Base-by-base conservation (phyloP, 805 yeast species). In the Hanseniaspora hatyaiensis region DNA sequence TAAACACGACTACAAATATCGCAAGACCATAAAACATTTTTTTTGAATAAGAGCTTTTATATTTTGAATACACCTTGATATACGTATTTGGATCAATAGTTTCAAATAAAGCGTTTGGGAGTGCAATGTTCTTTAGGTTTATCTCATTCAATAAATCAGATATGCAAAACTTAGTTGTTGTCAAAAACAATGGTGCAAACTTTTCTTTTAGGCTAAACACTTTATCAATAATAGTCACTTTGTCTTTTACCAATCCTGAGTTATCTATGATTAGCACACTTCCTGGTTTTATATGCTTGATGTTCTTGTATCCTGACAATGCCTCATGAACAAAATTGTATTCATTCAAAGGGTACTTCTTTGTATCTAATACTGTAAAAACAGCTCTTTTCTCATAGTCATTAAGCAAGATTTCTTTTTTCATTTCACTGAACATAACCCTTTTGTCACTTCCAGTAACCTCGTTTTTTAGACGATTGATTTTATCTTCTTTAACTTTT, bases 291-390 rank as follows among this genome's bases (percentile, higher is more conserved):
- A 38, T 11, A n/a, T 23, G 9, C 52, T 56, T 47, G 55, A 51
- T 12, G 18, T 19, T 18, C 6, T 23, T 23, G n/a, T 28, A 36
- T 3, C 48, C 48, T 6, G 34, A 16, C 20, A 44, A 44, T 12
- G 37, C 23, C 23, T 36, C 48, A 30, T 44, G 48, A 11, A 44
- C 8, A 26, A 44, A 44, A 13, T 31, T 44, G 33, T 44, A 36
- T 23, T 30, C 37, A 31, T 19, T 16, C 8, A 44, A 20, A 8
- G 48, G 48, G 36, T 64, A 56, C 16, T 66, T 63, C 1, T 69
- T 58, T 16, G 76, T 53, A 55, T 82, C 85, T 11, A 79, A 52
- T 53, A 68, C 78, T 0, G 75, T 67, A 48, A 74, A 59, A 38
- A 73, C 52, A 32, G 70, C 65, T 44, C 69, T 64, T 54, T 65